Evolutionary conservation across 2,329 filamentous ascomycete genomes (phyloP), one percentile per base, ranked within the genome.

Genomic region (Fusarium temperatum): DNA sequence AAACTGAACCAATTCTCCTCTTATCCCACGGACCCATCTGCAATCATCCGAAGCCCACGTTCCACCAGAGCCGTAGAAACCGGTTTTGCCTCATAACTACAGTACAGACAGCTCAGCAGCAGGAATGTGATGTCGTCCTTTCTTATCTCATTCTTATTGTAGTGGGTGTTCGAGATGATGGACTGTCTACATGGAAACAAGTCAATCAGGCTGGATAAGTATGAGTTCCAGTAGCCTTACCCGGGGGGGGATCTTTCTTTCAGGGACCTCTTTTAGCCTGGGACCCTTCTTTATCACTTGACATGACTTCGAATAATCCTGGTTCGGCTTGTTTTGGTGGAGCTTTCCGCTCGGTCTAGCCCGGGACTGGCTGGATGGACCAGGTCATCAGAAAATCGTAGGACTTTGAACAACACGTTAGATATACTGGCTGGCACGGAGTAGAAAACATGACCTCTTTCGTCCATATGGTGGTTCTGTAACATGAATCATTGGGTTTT

Each of bases 331-430:
- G 60, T 55, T 62, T 58, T 63, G 67, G 73, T 74, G 68, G 72
- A 73, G 59, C 61, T 73, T 73, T 69, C 75, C 67, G 62, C 55
- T 73, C 74, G 72, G 76, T 72, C 68, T 68, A 77, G 73, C 74
- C 68, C 71, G 66, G 66, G 62, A 71, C 66, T 75, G 66, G 70
- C 60, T 67, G 63, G 60, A 63, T 67, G 63, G 60, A 63, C 56
- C 58, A 38, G 71, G 76, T 73, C 78, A 65, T 57, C 60, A 30
- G 58, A 59, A 50, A 64, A 69, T 38, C 47, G 54, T 60, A 56
- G 45, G 53, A 69, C 59, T 69, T 55, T 35, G 51, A 56, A 42
- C n/a, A 54, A n/a, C 35, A 35, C 18, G 28, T 17, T 24, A 22
- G 22, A 56, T 26, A 22, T 41, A 18, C 22, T 45, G 38, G 24